These are phyloP conservation scores for Pachyrhizus erosus DNA, from an alignment of 306 rosid species.

Conservation along the genomic window DNA sequence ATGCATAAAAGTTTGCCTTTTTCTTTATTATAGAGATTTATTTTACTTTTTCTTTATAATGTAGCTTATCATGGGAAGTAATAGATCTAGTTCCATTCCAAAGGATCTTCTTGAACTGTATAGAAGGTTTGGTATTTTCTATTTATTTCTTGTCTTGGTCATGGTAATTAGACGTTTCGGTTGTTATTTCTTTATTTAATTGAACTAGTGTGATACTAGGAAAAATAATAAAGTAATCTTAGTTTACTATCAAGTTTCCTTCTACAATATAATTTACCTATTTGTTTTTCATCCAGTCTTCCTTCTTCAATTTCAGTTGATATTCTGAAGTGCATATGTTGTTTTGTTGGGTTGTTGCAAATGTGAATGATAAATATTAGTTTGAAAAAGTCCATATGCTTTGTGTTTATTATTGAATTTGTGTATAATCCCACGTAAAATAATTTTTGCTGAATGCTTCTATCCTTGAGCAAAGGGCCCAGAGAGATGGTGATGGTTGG, in stretches of 20 bases:
- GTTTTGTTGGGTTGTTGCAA: slow-evolving; percentile 24
- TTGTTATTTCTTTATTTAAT: slow-evolving; percentile 7
- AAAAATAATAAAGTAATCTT: not conserved
- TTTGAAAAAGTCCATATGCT: not conserved
- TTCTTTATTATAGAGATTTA: slow-evolving; percentile 8
- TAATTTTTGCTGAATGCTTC: too few relatives aligned
- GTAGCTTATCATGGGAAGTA: slow-evolving; percentile 52
- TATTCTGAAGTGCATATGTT: not conserved
- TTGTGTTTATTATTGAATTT: slow-evolving; percentile 29
- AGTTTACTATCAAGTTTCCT: slow-evolving; percentile 29
- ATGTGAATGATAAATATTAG: slow-evolving; percentile 21
- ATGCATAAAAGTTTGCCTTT: slow-evolving; percentile 13
- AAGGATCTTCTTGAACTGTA: slow-evolving; percentile 73
- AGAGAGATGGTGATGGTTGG: not conserved
- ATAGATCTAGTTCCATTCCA: slow-evolving; percentile 55
- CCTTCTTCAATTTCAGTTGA: too few relatives aligned
- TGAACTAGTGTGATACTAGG: slow-evolving; percentile 21
- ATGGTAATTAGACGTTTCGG: not conserved
- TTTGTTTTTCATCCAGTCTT: slow-evolving; percentile 6
- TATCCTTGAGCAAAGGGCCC: too few relatives aligned
- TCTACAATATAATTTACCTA: slow-evolving; percentile 1
- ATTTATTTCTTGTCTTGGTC: slow-evolving; percentile 21
- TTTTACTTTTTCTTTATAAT: slow-evolving; percentile 20
- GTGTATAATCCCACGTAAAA: slow-evolving; percentile 5
- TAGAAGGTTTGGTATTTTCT: slow-evolving; percentile 61